phyloP scores from a whole-genome alignment of 2,329 filamentous ascomycete genomes.

The Monosporascus sp. region DNA sequence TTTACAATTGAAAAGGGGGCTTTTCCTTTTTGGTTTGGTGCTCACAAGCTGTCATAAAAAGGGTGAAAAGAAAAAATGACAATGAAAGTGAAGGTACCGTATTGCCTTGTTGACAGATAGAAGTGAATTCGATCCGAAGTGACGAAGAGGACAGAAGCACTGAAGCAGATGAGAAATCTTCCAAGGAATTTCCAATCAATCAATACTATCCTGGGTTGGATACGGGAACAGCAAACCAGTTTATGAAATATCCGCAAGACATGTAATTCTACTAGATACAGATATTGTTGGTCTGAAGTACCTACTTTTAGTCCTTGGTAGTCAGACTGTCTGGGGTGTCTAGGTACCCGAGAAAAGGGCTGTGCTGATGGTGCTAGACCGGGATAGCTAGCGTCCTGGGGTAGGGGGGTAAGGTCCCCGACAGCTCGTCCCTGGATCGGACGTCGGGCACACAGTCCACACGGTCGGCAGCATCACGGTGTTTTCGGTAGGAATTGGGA shows the following conservation, averaged over 20 bases:
- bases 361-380: neutral
- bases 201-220: too few relatives aligned
- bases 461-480: neutral
- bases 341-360: neutral
- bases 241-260: too few relatives aligned
- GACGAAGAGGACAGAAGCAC: too few relatives aligned
- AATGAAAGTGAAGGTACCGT: neutral
- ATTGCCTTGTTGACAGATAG: neutral
- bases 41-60: neutral
- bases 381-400: neutral
- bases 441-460: neutral
- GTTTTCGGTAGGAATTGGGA: too few relatives aligned
- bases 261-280: too few relatives aligned
- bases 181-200: too few relatives aligned
- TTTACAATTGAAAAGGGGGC: neutral
- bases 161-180: too few relatives aligned
- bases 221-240: too few relatives aligned
- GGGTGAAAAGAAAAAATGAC: neutral
- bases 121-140: too few relatives aligned
- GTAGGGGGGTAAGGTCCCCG: neutral
- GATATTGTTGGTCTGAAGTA: too few relatives aligned
- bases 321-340: neutral
- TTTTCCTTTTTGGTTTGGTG: neutral
- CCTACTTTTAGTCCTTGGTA: too few relatives aligned
- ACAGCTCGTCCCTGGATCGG: neutral